Evolutionary conservation across 305 asterid species (phyloP), one percentile per base, ranked within the genome.

Genomic region (Fraxinus ornus): DNA sequence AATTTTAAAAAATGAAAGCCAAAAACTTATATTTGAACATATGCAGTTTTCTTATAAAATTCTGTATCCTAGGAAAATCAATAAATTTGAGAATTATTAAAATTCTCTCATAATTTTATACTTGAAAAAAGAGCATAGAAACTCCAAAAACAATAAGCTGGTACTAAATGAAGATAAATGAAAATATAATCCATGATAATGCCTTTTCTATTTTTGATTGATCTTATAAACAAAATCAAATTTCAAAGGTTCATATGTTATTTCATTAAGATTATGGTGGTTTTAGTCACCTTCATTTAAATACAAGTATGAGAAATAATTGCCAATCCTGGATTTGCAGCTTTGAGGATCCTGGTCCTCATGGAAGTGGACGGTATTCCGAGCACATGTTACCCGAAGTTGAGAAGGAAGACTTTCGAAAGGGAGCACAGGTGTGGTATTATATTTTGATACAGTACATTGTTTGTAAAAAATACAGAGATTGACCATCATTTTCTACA

Each of bases 271-370:
- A 64, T 64, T 68, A 68, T 82, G 55, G 15, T 57, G 6, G 60
- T 26, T 70, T 39, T n/a, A 70, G 39, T 32, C 7, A 76, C 62
- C 28, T 70, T 55, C 74, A 41, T 41, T 75, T 84, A n/a, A 79
- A 62, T 36, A 37, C 73, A 80, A 75, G 44, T 78, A 74, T 64
- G 74, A 66, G 83, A 73, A 78, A 64, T 77, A 72, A 78, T 17
- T 76, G 80, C 41, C 26, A 12, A 77, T 32, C 86, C 83, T 84
- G 73, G 83, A 77, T 86, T 76, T 84, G 81, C 92, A 97, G 99
- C 93, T 97, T 94, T 79, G 99, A 91, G 90, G 99, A 97, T 89
- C 99, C 99, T 83, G 99, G 99, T 70, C 98, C 98, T n/a, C 98
- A 94, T 89, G 99, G 99, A 84, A 92, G 87, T 88, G 99, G 99